Evolutionary conservation across 2,329 filamentous ascomycete species (phyloP), one percentile per base, ranked within the genome.

Genomic region (Xylariomycetidae sp.): DNA sequence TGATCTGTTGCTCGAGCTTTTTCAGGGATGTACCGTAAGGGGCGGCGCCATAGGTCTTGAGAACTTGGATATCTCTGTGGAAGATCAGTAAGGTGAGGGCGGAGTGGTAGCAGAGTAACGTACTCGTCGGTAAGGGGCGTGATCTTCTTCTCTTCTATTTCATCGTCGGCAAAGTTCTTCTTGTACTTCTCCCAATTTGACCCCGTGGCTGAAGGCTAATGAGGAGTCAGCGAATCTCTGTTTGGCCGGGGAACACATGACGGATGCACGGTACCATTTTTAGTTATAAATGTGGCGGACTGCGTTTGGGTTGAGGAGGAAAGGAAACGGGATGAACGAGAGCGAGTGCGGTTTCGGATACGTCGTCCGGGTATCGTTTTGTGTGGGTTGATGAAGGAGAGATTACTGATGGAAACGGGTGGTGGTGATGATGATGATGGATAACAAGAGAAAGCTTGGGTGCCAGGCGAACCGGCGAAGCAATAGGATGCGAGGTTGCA

Each of bases 111-210:
- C n/a, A 8, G n/a, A 23, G 42, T 26, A 30, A 70, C 85, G 48
- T 76, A 96, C 90, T 97, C 92, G 70, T 97, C 92, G 50, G 89
- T 85, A 44, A 98, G 72, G 48, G 92, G 92, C 40, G 88, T 90
- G 60, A 98, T 98, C 80, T 98, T 98, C 83, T 98, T 98, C 77
- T 98, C 92, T 62, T 94, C 88, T 64, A 89, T 74, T 63, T 97
- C 92, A 55, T 98, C 92, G 58, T 98, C 92, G 58, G 84, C 90
- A 59, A 87, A 98, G 59, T 82, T 89, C 77, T 97, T 96, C 70
- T 86, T 79, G 75, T 95, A 97, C 73, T 97, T 97, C 77, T 98
- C 92, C 92, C 92, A 98, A 77, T 80, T 87, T 65, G 76, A 69
- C 62, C 92, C 92, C 56, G 85, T 94, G 66, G 92, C 90, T 71